These are phyloP conservation scores for Castanea mollissima DNA, from an alignment of 306 rosid genomes.

Conservation along the genomic window DNA sequence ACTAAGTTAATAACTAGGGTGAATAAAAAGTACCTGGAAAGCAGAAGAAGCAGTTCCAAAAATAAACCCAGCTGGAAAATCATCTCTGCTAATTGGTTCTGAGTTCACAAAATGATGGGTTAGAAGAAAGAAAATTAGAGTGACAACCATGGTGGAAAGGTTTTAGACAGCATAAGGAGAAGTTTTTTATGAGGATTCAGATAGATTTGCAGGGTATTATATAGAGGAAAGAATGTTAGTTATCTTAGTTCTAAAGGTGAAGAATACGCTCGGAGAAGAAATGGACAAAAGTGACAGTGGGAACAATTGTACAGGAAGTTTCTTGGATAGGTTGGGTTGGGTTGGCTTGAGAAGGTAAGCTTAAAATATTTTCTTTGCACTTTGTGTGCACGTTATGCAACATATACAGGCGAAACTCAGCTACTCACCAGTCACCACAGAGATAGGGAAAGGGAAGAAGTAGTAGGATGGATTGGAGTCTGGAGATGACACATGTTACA, in stretches of 20 bases:
- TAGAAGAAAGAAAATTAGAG: constrained; percentile 30
- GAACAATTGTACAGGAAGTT: constrained; percentile 7
- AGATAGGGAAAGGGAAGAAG: background rate
- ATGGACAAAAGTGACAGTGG: constrained; percentile 16
- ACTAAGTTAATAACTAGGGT: background rate
- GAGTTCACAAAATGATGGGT: constrained; percentile 23
- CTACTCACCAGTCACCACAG: background rate
- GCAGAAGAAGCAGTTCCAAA: constrained; percentile 99
- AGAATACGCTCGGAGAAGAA: constrained; percentile 30
- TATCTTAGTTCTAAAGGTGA: constrained; percentile 41
- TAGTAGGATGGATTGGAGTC: constrained; percentile 11
- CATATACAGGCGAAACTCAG: background rate
- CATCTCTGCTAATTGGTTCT: constrained; percentile 67
- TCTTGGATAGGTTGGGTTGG: background rate
- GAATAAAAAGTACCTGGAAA: constrained; percentile 60
- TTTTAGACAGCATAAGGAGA: background rate
- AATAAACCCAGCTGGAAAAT: constrained; percentile 79
- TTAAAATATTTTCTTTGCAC: background rate
- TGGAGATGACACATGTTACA: constrained; percentile 20
- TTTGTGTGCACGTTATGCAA: constrained; percentile 23
- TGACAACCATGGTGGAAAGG: constrained; percentile 46
- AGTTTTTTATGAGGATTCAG: constrained; percentile 6
- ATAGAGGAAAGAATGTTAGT: constrained; percentile 18
- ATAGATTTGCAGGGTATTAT: constrained; percentile 18
- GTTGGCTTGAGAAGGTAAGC: background rate